Evolutionary conservation across 805 yeast genomes (phyloP), one percentile per base, ranked within the genome.

Genomic region (Pichia ethanolica): DNA sequence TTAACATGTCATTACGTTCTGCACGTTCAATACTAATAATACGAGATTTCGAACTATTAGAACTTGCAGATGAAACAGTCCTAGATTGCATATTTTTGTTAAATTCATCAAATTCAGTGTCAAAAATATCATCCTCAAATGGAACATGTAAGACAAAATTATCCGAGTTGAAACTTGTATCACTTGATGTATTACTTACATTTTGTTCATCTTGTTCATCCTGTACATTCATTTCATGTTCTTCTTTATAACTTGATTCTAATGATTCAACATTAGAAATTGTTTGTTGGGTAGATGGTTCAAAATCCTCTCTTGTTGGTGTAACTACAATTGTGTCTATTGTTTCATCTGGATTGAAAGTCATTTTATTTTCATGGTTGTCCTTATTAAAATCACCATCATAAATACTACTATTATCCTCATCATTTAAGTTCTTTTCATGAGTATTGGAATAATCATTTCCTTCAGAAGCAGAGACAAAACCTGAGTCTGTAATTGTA

Each of bases 51-150:
- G 45, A 35, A 14, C 35, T 27, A 3, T 32, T 30, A 20, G 55
- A 40, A 32, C 44, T 45, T 10, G 42, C 14, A 39, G 41, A 46
- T 27, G 55, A 52, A 12, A 47, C 40, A 10, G 44, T 49, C 43
- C 52, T 48, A 14, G 50, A 35, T 41, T 58, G 49, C 36, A 55
- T 59, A 27, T 69, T 67, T 50, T 71, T 75, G 28, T 63, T 61
- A 26, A 52, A 54, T 25, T 51, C 53, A 8, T 52, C 50, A 14
- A 74, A 68, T 1, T 53, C 56, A 28, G 40, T 44, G 25, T 67
- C 61, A 53, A 63, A 65, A 44, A 71, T 67, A 51, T 68, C 68
- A 34, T 73, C 66, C 45, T 74, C 78, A 39, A 75, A 67, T 28
- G 79, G 73, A 10, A 59, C 55, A 13, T 58, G 54, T 10, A 64